Evolutionary conservation across 2,329 filamentous ascomycete genomes (phyloP).

Genomic region (Pseudocercospora crystallina): DNA sequence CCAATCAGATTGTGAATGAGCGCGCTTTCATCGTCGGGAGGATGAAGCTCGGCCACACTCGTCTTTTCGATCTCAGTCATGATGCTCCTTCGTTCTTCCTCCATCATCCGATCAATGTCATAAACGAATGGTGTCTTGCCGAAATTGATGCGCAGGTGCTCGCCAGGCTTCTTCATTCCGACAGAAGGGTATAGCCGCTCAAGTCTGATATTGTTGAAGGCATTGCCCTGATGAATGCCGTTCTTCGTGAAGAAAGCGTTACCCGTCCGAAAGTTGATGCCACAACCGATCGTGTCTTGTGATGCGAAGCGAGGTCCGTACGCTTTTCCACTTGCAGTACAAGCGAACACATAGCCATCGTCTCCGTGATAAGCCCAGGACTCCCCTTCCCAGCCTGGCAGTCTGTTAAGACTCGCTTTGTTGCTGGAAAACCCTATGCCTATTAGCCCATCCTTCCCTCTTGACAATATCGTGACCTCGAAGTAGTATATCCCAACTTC

Average conservation of each 20-base stretch:
- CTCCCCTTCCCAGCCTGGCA: slow-evolving; percentile 66
- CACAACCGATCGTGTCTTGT: slow-evolving; percentile 63
- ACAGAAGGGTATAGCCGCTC: slow-evolving; percentile 66
- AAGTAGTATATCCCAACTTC: slow-evolving; percentile 95
- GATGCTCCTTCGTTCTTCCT: slow-evolving; percentile 61
- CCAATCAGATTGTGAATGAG: slow-evolving; percentile 80
- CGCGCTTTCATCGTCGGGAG: slow-evolving; percentile 68
- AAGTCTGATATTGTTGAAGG: slow-evolving; percentile 64
- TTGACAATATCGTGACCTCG: slow-evolving; percentile 68
- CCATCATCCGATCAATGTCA: slow-evolving; percentile 85
- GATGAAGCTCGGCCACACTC: slow-evolving; percentile 60
- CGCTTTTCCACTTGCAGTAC: slow-evolving; percentile 55
- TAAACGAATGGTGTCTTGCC: slow-evolving; percentile 76
- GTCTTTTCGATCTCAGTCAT: slow-evolving; percentile 61
- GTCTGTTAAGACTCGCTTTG: slow-evolving; percentile 59
- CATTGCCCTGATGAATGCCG: slow-evolving; percentile 59
- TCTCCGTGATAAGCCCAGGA: slow-evolving; percentile 68
- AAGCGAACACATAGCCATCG: slow-evolving; percentile 63
- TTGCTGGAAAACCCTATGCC: slow-evolving; percentile 62
- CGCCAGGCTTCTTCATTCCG: slow-evolving; percentile 64
- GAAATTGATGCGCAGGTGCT: slow-evolving; percentile 62
- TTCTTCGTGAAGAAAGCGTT: slow-evolving; percentile 67
- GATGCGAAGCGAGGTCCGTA: slow-evolving; percentile 62
- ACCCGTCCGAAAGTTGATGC: slow-evolving; percentile 62
- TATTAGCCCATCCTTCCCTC: slow-evolving; percentile 61